Evolutionary conservation across 106 monocot species (phyloP), one percentile per base, ranked within the genome.

Genomic region (Platanthera guangdongensis): DNA sequence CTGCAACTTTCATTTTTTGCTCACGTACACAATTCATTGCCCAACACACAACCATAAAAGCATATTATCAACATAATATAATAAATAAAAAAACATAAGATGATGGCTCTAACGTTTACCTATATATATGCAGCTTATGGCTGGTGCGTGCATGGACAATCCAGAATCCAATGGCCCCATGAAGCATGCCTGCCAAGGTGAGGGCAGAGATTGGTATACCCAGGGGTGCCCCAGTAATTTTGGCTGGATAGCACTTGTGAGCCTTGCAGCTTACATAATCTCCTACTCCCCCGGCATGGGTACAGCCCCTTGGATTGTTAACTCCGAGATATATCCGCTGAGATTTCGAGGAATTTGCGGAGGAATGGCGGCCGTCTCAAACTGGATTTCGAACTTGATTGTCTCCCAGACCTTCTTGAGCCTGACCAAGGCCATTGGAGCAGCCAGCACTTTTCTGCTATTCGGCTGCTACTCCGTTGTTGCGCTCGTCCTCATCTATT

Each of bases 231-330:
- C 94, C 0, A 94, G 88, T 80, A 85, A 82, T 68, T 88, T 88
- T 11, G 93, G 93, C 47, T 93, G 87, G 93, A 45, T 86, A 49
- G 88, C 93, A 10, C 77, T 94, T 1, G 21, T 88, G 0, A 87
- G 73, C 2, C 82, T 94, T 6, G 93, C 71, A 1, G 76, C 78
- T 18, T 94, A 90, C 75, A 88, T 94, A 64, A 81, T 88, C 65
- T 90, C 83, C 57, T 94, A 84, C 84, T 88, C 93, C 16, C 93
- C 93, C 0, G 93, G 93, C 50, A 94, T 94, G 93, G 93, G 93
- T 3, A 90, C 90, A 8, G 84, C 86, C 4, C 93, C 93, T 0
- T 94, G 93, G 93, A 90, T 90, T 9, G 80, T 94, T 9, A 94
- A 94, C 79, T 94, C 90, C 0, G 93, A 94, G 78, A 94, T 93